phyloP scores from a whole-genome alignment of 2,329 filamentous ascomycete genomes.

The Pseudogymnoascus sp. region DNA sequence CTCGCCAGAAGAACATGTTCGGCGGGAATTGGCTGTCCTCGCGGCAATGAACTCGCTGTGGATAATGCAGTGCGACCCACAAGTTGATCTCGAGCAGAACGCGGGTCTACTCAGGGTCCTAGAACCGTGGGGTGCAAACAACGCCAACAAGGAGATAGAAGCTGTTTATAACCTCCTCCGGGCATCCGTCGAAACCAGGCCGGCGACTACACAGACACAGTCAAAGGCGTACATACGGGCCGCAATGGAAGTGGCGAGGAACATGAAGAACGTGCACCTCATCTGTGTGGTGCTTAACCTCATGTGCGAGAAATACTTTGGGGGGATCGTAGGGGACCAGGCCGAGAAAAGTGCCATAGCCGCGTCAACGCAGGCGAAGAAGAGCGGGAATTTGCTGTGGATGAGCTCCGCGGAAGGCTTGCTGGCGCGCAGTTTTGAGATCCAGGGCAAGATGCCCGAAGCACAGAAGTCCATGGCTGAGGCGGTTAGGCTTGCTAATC shows the following conservation, averaged over 20 bases:
- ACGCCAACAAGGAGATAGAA: slow-evolving; percentile 66
- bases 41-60: slow-evolving; percentile 61
- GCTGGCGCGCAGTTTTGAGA: slow-evolving; percentile 65
- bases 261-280: slow-evolving; percentile 67
- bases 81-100: slow-evolving; percentile 50
- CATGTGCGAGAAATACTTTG: slow-evolving; percentile 66
- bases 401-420: slow-evolving; percentile 74
- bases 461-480: slow-evolving; percentile 38
- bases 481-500: slow-evolving; percentile 27
- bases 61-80: slow-evolving; percentile 58
- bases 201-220: slow-evolving; percentile 59
- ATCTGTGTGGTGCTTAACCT: slow-evolving; percentile 76
- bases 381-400: slow-evolving; percentile 66
- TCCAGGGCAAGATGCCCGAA: slow-evolving; percentile 55
- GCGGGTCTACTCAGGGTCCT: slow-evolving; percentile 56
- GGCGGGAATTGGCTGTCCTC: slow-evolving; percentile 58
- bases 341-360: slow-evolving; percentile 68
- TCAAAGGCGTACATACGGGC: slow-evolving; percentile 71
- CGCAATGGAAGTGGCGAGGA: slow-evolving; percentile 62
- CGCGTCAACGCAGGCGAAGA: slow-evolving; percentile 57
- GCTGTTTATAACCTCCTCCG: slow-evolving; percentile 71
- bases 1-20: slow-evolving; percentile 39
- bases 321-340: slow-evolving; percentile 61
- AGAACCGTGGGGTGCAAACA: slow-evolving; percentile 57
- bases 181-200: slow-evolving; percentile 57